Evolutionary conservation across 352 stramenopile genomes (phyloP).

Genomic region (Vaucheria bursata): DNA sequence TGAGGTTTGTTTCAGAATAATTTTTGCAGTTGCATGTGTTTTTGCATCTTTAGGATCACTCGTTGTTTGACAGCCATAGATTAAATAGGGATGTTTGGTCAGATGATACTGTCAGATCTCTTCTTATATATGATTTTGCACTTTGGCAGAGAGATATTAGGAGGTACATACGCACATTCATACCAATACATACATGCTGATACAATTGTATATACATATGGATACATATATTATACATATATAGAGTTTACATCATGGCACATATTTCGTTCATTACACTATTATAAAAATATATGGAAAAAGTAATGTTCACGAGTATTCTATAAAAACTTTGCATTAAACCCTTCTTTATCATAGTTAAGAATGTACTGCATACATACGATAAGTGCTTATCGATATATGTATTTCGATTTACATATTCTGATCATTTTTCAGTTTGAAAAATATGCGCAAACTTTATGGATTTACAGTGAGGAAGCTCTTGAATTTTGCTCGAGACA

Average conservation of each 20-base stretch:
- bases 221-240: neutral
- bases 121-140: conserved; percentile 28
- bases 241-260: neutral
- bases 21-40: no score
- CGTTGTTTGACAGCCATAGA: conserved; percentile 30
- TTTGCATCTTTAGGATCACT: conserved; percentile 21
- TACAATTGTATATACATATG: neutral
- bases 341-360: no score
- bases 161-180: neutral
- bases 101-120: conserved; percentile 36
- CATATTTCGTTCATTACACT: no score
- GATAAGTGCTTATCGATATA: no score
- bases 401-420: no score
- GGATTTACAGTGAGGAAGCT: neutral
- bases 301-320: no score
- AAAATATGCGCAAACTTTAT: no score
- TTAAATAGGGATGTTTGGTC: conserved; percentile 42
- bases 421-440: no score
- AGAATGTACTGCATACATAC: no score
- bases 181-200: neutral
- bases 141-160: conserved; percentile 35
- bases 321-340: no score
- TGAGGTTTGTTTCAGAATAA: no score
- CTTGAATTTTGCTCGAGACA: conserved; percentile 8
- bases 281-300: no score